These are phyloP conservation scores for Serendipita sp. DNA, from an alignment of 768 basidiomycete species.

Conservation along the genomic window DNA sequence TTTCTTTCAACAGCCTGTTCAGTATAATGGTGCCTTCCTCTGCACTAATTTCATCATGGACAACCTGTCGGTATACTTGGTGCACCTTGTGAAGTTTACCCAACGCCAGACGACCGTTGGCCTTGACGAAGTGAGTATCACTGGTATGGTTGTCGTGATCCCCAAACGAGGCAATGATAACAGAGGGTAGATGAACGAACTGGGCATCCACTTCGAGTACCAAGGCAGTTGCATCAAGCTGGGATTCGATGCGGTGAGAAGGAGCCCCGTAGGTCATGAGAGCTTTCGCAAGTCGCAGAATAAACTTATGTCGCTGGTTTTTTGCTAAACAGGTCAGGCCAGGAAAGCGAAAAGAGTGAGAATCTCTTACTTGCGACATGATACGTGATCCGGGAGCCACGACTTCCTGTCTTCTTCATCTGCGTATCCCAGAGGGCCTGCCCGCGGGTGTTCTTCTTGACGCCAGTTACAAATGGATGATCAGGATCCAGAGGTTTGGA, in stretches of 20 bases:
- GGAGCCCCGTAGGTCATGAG: conserved; percentile 88
- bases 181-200: conserved; percentile 69
- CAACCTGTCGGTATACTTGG: conserved; percentile 65
- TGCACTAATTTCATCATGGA: conserved; percentile 85
- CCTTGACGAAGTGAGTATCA: conserved; percentile 77
- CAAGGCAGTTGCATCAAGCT: conserved; percentile 71
- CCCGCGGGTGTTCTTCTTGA: conserved; percentile 30
- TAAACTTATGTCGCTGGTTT: conserved; percentile 65
- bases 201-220: conserved; percentile 86
- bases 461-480: conserved; percentile 52
- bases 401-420: conserved; percentile 39
- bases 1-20: conserved; percentile 41
- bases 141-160: conserved; percentile 64
- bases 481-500: conserved; percentile 51
- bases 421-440: conserved; percentile 51
- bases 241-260: conserved; percentile 85
- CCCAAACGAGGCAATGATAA: conserved; percentile 69
- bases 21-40: conserved; percentile 52
- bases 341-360: background rate
- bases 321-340: conserved; percentile 35
- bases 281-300: conserved; percentile 69
- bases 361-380: conserved; percentile 45
- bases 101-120: conserved; percentile 57
- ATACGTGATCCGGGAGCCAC: conserved; percentile 39
- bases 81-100: conserved; percentile 78